Evolutionary conservation across 768 basidiomycete genomes (phyloP).

Genomic region (Pulveroboletus ravenelii): DNA sequence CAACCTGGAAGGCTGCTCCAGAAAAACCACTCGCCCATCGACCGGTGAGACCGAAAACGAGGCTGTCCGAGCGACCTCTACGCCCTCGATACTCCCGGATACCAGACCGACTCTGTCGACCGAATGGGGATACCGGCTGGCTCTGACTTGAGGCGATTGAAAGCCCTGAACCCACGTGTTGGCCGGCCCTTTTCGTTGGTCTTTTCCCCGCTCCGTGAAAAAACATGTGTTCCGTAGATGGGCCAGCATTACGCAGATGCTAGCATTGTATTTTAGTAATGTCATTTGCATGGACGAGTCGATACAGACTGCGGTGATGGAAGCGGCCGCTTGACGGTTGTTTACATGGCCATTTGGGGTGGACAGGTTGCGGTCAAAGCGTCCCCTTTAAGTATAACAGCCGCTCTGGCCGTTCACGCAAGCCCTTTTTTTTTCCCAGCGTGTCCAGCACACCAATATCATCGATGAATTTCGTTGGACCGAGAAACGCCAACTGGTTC

Average conservation of each 20-base stretch:
- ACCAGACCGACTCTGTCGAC: slow-evolving; percentile 42
- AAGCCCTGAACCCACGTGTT: slow-evolving; percentile 7
- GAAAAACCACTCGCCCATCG: slow-evolving; percentile 3
- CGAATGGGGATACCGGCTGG: slow-evolving; percentile 15
- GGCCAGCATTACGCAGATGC: no score
- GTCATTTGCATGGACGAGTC: background rate
- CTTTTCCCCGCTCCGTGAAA: background rate
- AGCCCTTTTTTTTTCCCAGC: slow-evolving; percentile 1
- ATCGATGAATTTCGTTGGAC: slow-evolving; percentile 1
- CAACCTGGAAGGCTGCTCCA: background rate
- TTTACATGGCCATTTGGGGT: slow-evolving; percentile 13
- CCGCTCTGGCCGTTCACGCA: background rate
- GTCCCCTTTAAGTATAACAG: slow-evolving; percentile 1
- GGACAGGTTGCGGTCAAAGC: background rate
- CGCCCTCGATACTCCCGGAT: slow-evolving; percentile 41
- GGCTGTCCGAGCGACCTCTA: slow-evolving; percentile 6
- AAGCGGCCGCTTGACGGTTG: slow-evolving; percentile 16
- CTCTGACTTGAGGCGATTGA: slow-evolving; percentile 7
- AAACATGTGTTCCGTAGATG: no score
- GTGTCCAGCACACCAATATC: background rate
- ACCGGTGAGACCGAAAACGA: background rate
- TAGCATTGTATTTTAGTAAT: background rate
- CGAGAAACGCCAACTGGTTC: slow-evolving; percentile 5
- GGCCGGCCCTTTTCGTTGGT: background rate
- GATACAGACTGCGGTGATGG: no score